Base-by-base conservation (phyloP, 495 filamentous ascomycete genomes). In the Aspergillus mulundensis region DNA sequence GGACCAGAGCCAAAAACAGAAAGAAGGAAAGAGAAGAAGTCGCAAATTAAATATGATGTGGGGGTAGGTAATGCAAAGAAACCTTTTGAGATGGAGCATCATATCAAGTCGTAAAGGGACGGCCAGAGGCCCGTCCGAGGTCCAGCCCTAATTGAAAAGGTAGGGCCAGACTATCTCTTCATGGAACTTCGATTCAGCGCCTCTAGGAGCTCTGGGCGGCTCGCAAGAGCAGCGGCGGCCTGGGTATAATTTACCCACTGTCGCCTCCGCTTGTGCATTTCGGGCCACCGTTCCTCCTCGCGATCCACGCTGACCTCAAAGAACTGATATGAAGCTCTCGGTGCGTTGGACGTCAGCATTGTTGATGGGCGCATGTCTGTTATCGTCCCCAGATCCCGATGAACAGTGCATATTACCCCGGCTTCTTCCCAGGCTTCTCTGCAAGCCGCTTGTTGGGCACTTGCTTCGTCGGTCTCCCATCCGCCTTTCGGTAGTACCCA, bases 401-500 rank as follows among this genome's bases (percentile, higher is more conserved):
- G 82, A 64, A 97, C 84, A 28, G 80, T 86, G 69, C 91, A 90
- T 55, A 85, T 72, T 64, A 98, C 91, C 61, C 94, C 94, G 48
- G 90, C 94, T 74, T 98, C 94, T 74, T 98, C 94, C 94, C 94
- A 98, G 42, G 94, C 95, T 74, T 98, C 94, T 56, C 94, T 74
- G 56, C 78, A 79, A 36, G 87, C 87, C 18, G 87, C 87, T 48
- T 88, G 84, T 60, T 81, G 70, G 16, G 82, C 78, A 30, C 82
- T 84, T 38, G 73, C 80, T 74, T 98, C 94, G 73, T 98, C 94
- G 16, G 83, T 87, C 71, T 98, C 94, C 89, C 95, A 98, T 52
- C 94, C 94, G 62, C 94, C 94, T 70, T 98, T 98, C 51, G 94
- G 94, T 53, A 98, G 79, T 38, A 98, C 93, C 94, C 95, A 98